Percentiles rank a stretch among this genome's conserved stretches.
Evolutionary conservation across 306 rosid genomes (phyloP).

Genomic region (Citrullus amarus): DNA sequence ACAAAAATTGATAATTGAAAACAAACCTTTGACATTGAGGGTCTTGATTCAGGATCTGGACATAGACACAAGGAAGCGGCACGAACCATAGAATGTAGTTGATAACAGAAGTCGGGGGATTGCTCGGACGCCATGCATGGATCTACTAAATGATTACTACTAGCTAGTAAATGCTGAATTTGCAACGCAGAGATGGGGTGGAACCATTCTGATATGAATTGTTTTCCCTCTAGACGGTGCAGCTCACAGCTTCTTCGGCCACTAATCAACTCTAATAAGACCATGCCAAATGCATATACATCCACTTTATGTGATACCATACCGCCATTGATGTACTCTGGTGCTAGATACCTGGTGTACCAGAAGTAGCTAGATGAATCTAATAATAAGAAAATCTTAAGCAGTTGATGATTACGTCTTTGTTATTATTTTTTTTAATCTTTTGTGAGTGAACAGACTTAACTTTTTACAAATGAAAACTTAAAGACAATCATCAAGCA

Average conservation of each 20-base stretch:
- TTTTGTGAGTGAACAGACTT: not conserved
- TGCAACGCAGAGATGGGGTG: slow-evolving; percentile 42
- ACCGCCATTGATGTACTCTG: slow-evolving; percentile 65
- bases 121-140: slow-evolving; percentile 37
- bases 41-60: slow-evolving; percentile 70
- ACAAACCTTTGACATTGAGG: slow-evolving; percentile 79
- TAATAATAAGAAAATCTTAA: not conserved
- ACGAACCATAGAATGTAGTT: slow-evolving; percentile 59
- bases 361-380: slow-evolving; percentile 13
- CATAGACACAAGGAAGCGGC: slow-evolving; percentile 83
- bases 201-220: slow-evolving; percentile 46
- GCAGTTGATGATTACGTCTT: not conserved
- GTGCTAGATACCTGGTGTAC: slow-evolving; percentile 74
- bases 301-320: slow-evolving; percentile 71
- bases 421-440: not conserved
- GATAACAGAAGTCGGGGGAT: slow-evolving; percentile 49
- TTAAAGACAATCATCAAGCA: not conserved
- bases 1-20: not conserved
- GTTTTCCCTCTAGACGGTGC: slow-evolving; percentile 36
- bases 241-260: slow-evolving; percentile 53
- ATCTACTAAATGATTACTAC: slow-evolving; percentile 38
- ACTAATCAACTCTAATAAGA: slow-evolving; percentile 64
- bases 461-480: not conserved
- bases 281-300: slow-evolving; percentile 82
- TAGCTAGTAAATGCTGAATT: slow-evolving; percentile 39